These are phyloP conservation scores for Myrmaecium sp. DNA, from an alignment of 2,329 filamentous ascomycete species.

Conservation along the genomic window DNA sequence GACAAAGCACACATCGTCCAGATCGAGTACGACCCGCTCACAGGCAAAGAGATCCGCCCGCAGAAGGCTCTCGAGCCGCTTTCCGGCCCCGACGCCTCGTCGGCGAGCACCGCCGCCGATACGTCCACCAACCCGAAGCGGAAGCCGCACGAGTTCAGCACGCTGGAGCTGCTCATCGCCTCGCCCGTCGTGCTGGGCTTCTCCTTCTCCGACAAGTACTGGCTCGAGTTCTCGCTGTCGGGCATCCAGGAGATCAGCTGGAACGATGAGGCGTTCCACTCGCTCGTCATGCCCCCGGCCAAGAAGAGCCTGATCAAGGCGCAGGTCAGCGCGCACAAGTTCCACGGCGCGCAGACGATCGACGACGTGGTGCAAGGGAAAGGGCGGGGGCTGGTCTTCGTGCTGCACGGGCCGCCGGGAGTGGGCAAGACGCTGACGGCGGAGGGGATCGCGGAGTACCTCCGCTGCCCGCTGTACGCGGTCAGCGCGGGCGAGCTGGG, in stretches of 20 bases:
- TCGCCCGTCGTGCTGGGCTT: slow-evolving; percentile 78
- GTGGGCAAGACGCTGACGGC: slow-evolving; percentile 82
- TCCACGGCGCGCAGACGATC: slow-evolving; percentile 63
- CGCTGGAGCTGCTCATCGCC: slow-evolving; percentile 70
- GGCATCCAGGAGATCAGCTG: slow-evolving; percentile 66
- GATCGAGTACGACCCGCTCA: slow-evolving; percentile 38
- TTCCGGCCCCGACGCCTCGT: slow-evolving; percentile 10
- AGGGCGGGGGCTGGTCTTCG: slow-evolving; percentile 66
- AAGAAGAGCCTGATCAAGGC: slow-evolving; percentile 56
- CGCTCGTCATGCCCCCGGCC: slow-evolving; percentile 50
- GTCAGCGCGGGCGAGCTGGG: slow-evolving; percentile 69
- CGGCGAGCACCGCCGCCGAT: background rate
- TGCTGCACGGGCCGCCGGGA: slow-evolving; percentile 71
- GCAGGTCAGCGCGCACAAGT: slow-evolving; percentile 70
- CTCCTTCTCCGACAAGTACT: slow-evolving; percentile 73
- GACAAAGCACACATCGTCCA: slow-evolving; percentile 30
- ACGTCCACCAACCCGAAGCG: slow-evolving; percentile 8
- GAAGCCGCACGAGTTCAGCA: slow-evolving; percentile 43
- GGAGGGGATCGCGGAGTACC: slow-evolving; percentile 68
- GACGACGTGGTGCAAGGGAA: slow-evolving; percentile 60
- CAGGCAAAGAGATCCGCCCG: slow-evolving; percentile 35
- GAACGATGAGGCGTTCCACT: slow-evolving; percentile 71
- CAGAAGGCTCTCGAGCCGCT: slow-evolving; percentile 45
- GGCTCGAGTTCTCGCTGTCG: slow-evolving; percentile 75
- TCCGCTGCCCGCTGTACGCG: slow-evolving; percentile 69